Evolutionary conservation across 306 rosid species (phyloP).

Genomic region (Echinosophora koreensis): DNA sequence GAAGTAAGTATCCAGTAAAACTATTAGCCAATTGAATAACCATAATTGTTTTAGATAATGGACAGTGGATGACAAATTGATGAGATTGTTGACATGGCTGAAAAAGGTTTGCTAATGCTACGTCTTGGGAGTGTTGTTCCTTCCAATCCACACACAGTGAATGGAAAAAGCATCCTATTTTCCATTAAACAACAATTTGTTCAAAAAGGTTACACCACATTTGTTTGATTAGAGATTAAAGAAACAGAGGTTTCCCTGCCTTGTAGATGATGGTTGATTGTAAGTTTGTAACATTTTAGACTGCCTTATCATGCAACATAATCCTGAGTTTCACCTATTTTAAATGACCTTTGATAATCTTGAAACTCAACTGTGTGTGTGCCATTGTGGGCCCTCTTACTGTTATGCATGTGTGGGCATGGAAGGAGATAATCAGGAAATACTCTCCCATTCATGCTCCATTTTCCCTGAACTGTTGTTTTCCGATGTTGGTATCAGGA

Average conservation of each 20-base stretch:
- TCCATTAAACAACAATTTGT: not conserved
- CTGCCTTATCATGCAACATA: constrained; percentile 3
- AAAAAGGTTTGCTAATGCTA: not conserved
- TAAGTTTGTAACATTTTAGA: constrained; percentile 29
- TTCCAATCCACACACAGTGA: constrained; percentile 28
- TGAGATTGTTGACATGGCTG: constrained; percentile 18
- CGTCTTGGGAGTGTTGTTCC: constrained; percentile 1
- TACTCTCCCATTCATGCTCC: constrained; percentile 22
- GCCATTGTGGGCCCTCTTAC: constrained; percentile 9
- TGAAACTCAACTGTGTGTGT: constrained; percentile 1
- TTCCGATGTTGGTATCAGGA: constrained; percentile 67
- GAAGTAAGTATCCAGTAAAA: constrained; percentile 25
- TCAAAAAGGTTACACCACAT: constrained; percentile 33
- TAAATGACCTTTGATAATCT: constrained; percentile 27
- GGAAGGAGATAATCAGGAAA: constrained; percentile 39
- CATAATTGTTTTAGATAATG: constrained; percentile 21
- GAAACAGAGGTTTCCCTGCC: constrained; percentile 30
- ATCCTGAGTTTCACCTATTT: not conserved
- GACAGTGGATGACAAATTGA: constrained; percentile 25
- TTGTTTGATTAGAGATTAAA: constrained; percentile 14
- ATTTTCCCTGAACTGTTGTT: constrained; percentile 42
- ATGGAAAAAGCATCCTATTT: constrained; percentile 2
- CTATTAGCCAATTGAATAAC: constrained; percentile 24
- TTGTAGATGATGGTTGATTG: constrained; percentile 32
- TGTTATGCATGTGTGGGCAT: constrained; percentile 14